Base-by-base conservation (phyloP, 2,329 filamentous ascomycete species). In the Diaporthe citriasiana region DNA sequence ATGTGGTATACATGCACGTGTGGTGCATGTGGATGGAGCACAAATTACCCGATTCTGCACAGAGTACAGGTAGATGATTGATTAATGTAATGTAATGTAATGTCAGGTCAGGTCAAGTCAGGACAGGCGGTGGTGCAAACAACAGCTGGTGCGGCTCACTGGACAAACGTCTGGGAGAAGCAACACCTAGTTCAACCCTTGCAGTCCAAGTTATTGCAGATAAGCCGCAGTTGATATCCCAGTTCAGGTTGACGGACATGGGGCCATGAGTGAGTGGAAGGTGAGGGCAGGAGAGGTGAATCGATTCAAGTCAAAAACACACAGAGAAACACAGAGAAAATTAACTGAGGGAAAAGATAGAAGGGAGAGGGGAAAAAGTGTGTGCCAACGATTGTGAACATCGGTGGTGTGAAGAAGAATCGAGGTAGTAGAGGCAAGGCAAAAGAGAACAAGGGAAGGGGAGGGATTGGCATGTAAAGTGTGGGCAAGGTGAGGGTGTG, bases 271-370 rank as follows among this genome's bases (percentile, higher is more conserved):
- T 66, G 47, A 70, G 73, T 51, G 65, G 50, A 56, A 75, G 59
- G 65, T 70, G 71, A 73, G 45, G 45, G 57, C 65, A 70, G 50
- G n/a, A 70, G 40, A 70, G 50, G n/a, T 70, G 40, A 35, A 33
- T 35, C 47, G 65, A 75, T 50, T 30, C 57, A 69, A 10, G 25
- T 35, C 50, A 40, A 22, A 40, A 27, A 63, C 30, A 12, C 45
- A 15, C 27, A 45, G 35, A 56, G 25, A 15, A 15, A 35, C n/a
- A 15, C 42, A 66, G 27, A 50, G 13, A 55, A 3, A 30, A 25
- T 27, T 17, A 30, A 55, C n/a, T 8, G 38, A 38, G n/a, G 45
- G 4, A n/a, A 60, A 27, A 45, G n/a, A 22, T 17, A 33, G 19
- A 17, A n/a, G n/a, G 25, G n/a, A 10, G 59, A 47, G 27, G 17